Base-by-base conservation (phyloP, 2,329 filamentous ascomycete species). In the Colletotrichum horii region DNA sequence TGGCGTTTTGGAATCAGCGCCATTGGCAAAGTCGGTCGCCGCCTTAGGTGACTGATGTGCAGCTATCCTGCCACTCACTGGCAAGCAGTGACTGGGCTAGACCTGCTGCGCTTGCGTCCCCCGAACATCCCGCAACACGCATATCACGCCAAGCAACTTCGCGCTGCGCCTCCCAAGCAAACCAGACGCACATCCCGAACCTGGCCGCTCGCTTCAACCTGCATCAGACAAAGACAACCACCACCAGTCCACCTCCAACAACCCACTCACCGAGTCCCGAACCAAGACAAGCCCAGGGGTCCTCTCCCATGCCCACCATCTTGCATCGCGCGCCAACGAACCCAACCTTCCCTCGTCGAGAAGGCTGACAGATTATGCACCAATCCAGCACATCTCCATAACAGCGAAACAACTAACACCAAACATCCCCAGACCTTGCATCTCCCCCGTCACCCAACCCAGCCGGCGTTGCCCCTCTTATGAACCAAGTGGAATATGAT, bases 321-420 rank as follows among this genome's bases (percentile, higher is more conserved):
- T 22, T 52, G 43, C 43, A 52, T 52, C 43, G 43, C 70, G 58
- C 74, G 60, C 56, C 70, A 64, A 73, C 70, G 62, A 74, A 65
- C 74, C 65, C 74, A 69, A 76, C 74, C 64, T 74, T 65, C 74
- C 74, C 74, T 74, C 74, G 74, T 76, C 70, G 70, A 76, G 74
- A 76, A 76, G 74, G 74, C 74, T 76, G 74, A 76, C 43, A 76
- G 38, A 61, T 34, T 73, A 74, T 73, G 74, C 74, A 58, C 24
- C 30, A 69, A 76, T 56, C 64, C 74, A 52, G 26, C 30, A 76
- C 34, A 64, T 43, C 16, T 38, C n/a, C n/a, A 14, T 48, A 60
- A 22, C 66, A 58, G 48, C 66, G 66, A 19, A 69, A 34, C 66
- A 58, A 48, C 62, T 36, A 68, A 60, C 66, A 56, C 67, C 15